A percentile compares a stretch with the other conserved stretches of the same genome.
These are phyloP conservation scores for Nitzschia sp. DNA, from an alignment of 108 stramenopile species.

Conservation along the genomic window DNA sequence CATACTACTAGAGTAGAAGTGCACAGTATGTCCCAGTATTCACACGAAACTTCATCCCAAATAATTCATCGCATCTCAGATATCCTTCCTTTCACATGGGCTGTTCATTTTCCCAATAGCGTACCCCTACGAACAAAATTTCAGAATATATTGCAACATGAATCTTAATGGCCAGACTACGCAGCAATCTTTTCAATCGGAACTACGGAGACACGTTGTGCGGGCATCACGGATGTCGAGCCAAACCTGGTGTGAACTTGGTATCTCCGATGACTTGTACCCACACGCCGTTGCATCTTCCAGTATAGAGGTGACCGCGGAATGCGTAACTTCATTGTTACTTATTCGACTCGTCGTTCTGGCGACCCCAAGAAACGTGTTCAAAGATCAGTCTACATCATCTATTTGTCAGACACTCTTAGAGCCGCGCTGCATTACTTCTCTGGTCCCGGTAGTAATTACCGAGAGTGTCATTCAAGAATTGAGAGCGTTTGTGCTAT, in stretches of 20 bases:
- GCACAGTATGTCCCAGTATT: too few relatives aligned
- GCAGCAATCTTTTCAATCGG: neutral
- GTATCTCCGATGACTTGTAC: neutral
- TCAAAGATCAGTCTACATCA: neutral
- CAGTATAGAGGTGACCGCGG: slow-evolving; percentile 7
- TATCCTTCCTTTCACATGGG: too few relatives aligned
- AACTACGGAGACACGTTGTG: neutral
- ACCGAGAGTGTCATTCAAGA: slow-evolving; percentile 34
- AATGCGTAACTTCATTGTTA: slow-evolving; percentile 1
- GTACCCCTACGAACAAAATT: too few relatives aligned
- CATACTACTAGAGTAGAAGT: too few relatives aligned
- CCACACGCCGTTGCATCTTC: neutral
- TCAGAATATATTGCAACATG: neutral
- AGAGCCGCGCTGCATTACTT: neutral
- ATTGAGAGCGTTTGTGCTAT: slow-evolving; percentile 37
- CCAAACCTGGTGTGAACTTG: neutral
- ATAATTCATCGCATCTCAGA: too few relatives aligned
- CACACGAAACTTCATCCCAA: too few relatives aligned
- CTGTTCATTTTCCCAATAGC: too few relatives aligned
- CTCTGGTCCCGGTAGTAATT: slow-evolving; percentile 6
- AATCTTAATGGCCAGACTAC: neutral
- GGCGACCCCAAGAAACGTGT: neutral
- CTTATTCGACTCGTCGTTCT: slow-evolving; percentile 2
- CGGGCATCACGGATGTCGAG: neutral
- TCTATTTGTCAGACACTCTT: slow-evolving; percentile 3